phyloP scores from a whole-genome alignment of 176 grass and related monocot genomes.

The Thinopyrum elongatum region DNA sequence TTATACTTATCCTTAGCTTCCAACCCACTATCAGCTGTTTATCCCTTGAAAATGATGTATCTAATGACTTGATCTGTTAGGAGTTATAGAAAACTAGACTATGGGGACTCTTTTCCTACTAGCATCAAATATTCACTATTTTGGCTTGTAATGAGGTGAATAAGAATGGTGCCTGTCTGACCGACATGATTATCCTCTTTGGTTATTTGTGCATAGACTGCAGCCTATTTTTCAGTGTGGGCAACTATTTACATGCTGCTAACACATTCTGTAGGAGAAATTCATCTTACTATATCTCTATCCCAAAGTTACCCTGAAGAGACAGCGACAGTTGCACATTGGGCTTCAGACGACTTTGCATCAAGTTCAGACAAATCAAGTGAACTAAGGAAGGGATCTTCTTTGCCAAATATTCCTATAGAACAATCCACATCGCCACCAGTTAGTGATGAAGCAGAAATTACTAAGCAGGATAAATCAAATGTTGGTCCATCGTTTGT shows the following conservation, averaged over 20 bases:
- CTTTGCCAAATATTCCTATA: conserved; percentile 37
- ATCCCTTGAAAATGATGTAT: neutral
- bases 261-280: conserved; percentile 57
- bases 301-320: conserved; percentile 60
- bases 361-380: conserved; percentile 86
- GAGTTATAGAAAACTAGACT: neutral
- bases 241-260: neutral
- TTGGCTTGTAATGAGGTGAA: no score
- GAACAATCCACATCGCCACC: conserved; percentile 22
- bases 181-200: neutral
- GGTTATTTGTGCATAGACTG: neutral
- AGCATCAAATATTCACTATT: no score
- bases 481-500: conserved; percentile 44
- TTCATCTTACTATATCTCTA: conserved; percentile 55
- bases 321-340: conserved; percentile 23
- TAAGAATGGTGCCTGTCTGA: neutral
- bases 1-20: neutral
- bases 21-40: neutral
- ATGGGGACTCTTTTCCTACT: no score
- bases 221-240: neutral
- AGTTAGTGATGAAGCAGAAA: conserved; percentile 35
- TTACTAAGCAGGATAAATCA: conserved; percentile 48
- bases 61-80: neutral
- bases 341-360: conserved; percentile 56
- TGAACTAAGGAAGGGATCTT: conserved; percentile 58